Conservation (phyloP, 768 basidiomycete species). For the Macrolepiota fuliginosa region DNA sequence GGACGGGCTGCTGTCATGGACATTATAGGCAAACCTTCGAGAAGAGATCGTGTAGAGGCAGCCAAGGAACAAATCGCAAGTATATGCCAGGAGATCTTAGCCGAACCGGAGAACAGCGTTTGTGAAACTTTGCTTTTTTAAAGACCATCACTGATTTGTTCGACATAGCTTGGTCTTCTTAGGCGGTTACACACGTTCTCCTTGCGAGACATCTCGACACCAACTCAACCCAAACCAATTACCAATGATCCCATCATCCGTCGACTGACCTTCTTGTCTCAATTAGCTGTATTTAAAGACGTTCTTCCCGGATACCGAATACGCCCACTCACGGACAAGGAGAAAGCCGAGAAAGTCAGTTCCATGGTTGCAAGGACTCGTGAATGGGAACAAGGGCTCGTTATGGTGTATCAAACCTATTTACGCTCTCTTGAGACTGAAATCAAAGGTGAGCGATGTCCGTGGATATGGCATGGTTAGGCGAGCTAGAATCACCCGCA, state of each 20-base stretch:
- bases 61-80: constrained; percentile 95
- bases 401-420: constrained; percentile 85
- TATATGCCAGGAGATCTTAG: constrained; percentile 90
- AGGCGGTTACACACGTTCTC: constrained; percentile 88
- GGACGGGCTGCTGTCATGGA: constrained; percentile 80
- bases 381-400: constrained; percentile 95
- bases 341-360: constrained; percentile 90
- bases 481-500: constrained; percentile 26
- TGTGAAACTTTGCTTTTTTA: constrained; percentile 26
- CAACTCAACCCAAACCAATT: constrained; percentile 67
- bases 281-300: constrained; percentile 94
- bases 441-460: constrained; percentile 64
- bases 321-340: constrained; percentile 84
- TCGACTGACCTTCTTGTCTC: constrained; percentile 84
- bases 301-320: constrained; percentile 96
- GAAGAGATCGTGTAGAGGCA: constrained; percentile 61
- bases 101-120: constrained; percentile 95
- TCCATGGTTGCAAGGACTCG: constrained; percentile 88
- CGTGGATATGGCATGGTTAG: not conserved
- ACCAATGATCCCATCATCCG: constrained; percentile 80
- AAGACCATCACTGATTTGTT: constrained; percentile 2
- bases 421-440: constrained; percentile 83
- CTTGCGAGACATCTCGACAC: constrained; percentile 68
- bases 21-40: constrained; percentile 64
- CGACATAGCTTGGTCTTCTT: constrained; percentile 74